Base-by-base conservation (phyloP, 176 grass and related monocot genomes). In the Ensete ventricosum region DNA sequence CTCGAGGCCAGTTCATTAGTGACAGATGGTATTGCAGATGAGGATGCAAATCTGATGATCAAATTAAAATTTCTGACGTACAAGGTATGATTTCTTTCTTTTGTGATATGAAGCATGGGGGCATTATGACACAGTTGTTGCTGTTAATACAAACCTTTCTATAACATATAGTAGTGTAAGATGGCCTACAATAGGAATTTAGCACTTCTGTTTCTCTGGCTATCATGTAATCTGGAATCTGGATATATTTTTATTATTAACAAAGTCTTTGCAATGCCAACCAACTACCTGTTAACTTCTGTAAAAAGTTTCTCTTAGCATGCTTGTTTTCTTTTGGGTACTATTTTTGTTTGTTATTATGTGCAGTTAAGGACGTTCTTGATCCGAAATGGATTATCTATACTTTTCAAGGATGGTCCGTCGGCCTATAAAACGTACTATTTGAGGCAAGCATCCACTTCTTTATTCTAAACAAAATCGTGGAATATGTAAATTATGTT, bases 31-130 rank as follows among this genome's bases (percentile, higher is more conserved):
- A 76, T 98, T 55, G 94, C 88, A 55, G 82, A 93, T 43, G 90
- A 98, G 80, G 94, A 98, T 89, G 89, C 57, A 85, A 93, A 93
- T 83, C 73, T 98, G 55, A 98, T 98, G 94, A 88, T 98, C 66
- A 98, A 98, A 71, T 79, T 98, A 71, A 98, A 98, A 84, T 98
- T 98, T 82, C 77, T 98, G 75, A 93, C 94, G 52, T 98, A 98
- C 74, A 98, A 98, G 86, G 94, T 88, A 89, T 72, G 54, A 10
- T 27, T 29, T 52, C 23, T 50, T 64, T 70, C n/a, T 21, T 70
- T 17, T 60, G 4, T 60, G n/a, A 21, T 70, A 8, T 25, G 1
- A 65, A 27, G 11, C 11, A 27, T 2, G 14, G 1, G 24, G 20
- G 9, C 13, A 22, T 2, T 65, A 64, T 21, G 23, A 23, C 8